Evolutionary conservation across 225 moss, liverwort and hornwort species (phyloP).

Genomic region (Pleurozium schreberi): DNA sequence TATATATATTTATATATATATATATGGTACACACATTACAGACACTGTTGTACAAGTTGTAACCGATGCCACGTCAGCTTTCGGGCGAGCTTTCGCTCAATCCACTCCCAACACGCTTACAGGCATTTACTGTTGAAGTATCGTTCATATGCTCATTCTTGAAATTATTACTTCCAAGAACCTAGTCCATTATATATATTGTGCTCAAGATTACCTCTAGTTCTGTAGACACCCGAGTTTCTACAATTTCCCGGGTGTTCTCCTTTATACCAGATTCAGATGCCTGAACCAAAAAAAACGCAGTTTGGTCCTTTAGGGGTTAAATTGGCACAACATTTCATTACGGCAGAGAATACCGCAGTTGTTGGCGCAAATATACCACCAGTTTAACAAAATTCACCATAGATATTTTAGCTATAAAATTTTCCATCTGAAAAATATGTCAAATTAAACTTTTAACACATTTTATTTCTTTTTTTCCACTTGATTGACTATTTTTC

Average conservation of each 20-base stretch:
- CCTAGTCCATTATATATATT: too few species aligned
- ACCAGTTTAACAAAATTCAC: too few species aligned
- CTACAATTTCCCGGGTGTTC: background rate
- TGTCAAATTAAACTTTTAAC: background rate
- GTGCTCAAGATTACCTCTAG: background rate
- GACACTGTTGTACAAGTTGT: background rate
- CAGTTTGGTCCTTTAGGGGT: too few species aligned
- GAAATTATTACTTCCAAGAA: background rate
- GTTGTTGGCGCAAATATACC: too few species aligned
- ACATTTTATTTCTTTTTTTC: background rate
- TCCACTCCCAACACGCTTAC: background rate
- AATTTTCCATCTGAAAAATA: fast-evolving
- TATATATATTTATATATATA: too few species aligned
- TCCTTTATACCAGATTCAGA: background rate
- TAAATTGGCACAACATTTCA: too few species aligned
- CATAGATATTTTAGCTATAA: background rate
- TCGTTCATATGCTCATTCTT: background rate
- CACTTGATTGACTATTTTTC: background rate
- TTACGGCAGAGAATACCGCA: too few species aligned
- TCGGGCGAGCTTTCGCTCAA: background rate
- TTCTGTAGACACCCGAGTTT: background rate
- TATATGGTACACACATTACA: background rate
- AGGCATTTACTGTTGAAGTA: background rate
- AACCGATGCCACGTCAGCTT: background rate
- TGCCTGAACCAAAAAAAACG: too few species aligned